Conservation (phyloP, 2,329 filamentous ascomycete genomes). For the Cryphonectria carpinicola region DNA sequence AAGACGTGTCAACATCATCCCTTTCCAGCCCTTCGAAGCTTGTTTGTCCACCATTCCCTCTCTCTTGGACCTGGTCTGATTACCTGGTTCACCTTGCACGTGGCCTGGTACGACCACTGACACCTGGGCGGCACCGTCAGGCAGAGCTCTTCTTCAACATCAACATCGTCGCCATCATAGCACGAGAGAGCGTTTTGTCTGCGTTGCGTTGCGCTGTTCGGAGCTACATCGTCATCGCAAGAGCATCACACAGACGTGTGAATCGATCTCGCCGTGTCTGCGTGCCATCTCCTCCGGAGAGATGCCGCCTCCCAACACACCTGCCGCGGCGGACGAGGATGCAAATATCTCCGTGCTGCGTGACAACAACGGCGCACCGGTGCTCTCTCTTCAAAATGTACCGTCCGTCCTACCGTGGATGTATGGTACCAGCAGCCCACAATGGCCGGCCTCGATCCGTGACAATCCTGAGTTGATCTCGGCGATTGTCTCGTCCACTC, state of each 20-base stretch:
- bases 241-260: neutral
- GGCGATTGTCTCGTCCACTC: neutral
- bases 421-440: too few species aligned
- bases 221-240: neutral
- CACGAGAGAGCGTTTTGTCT: neutral
- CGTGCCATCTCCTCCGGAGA: neutral
- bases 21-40: neutral
- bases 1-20: neutral
- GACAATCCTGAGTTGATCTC: neutral
- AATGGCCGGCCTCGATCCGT: neutral
- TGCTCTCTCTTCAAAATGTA: too few species aligned
- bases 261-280: too few species aligned
- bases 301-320: neutral
- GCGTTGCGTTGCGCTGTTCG: too few species aligned
- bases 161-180: neutral
- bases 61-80: neutral
- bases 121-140: neutral
- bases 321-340: neutral
- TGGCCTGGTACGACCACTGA: neutral
- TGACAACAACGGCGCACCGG: neutral
- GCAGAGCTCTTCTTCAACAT: neutral
- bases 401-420: too few species aligned
- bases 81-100: neutral
- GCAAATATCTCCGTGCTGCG: neutral
- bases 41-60: neutral